Conservation (phyloP, 345 rosid genomes). For the Angophora floribunda region DNA sequence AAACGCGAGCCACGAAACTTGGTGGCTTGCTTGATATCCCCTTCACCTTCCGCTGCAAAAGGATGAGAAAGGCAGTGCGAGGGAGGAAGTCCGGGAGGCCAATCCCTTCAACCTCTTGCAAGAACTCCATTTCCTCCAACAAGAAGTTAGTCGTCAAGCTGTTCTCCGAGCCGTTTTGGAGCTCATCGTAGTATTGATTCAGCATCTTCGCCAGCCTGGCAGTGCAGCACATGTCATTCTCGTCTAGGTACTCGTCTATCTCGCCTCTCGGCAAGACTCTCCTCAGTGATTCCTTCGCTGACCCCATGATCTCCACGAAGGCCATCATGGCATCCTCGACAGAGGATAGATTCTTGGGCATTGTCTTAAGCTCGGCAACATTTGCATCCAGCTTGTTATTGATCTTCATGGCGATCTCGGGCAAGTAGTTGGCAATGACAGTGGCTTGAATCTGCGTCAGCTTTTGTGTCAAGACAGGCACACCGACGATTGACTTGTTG, state of each 20-base stretch:
- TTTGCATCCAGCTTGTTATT: conserved; percentile 8
- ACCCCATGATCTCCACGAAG: conserved; percentile 25
- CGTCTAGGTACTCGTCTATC: conserved; percentile 22
- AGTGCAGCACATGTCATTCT: conserved; percentile 11
- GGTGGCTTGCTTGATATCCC: not conserved
- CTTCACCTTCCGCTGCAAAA: conserved; percentile 8
- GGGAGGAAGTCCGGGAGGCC: conserved; percentile 21
- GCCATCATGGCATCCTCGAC: conserved; percentile 22
- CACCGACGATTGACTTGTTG: conserved; percentile 19
- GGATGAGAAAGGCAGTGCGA: not conserved
- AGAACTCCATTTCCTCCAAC: conserved; percentile 6
- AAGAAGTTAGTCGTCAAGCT: not conserved
- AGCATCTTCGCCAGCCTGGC: conserved; percentile 19
- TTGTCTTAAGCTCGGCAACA: not conserved
- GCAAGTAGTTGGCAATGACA: conserved; percentile 13
- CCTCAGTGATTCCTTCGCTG: conserved; percentile 25
- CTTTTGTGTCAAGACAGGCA: conserved; percentile 18
- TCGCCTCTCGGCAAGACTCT: conserved; percentile 29
- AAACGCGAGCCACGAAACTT: not conserved
- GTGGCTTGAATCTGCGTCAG: conserved; percentile 22
- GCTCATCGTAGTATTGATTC: not conserved
- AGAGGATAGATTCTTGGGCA: conserved; percentile 14
- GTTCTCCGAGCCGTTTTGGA: not conserved
- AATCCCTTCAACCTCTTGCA: conserved; percentile 18
- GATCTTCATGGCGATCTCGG: conserved; percentile 7